These are phyloP conservation scores for Cupressus sempervirens DNA, from an alignment of 75 land plant genomes.

Conservation along the genomic window DNA sequence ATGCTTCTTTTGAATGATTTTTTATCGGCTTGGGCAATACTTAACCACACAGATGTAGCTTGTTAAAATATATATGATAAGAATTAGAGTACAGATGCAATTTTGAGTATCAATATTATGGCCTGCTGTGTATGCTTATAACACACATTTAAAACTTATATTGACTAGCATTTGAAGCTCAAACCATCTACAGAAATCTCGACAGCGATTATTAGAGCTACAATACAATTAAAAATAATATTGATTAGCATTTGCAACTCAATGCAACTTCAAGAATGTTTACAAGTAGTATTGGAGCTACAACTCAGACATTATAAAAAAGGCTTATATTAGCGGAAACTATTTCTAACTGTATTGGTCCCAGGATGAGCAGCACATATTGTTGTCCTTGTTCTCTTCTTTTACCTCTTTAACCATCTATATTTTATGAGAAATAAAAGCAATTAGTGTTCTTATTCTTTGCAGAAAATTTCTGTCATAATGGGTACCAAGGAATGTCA, in stretches of 20 bases:
- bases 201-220: background rate
- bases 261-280: background rate
- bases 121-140: slow-evolving; percentile 5
- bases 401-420: background rate
- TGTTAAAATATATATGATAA: background rate
- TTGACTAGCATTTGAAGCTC: background rate
- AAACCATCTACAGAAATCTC: background rate
- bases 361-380: background rate
- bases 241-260: background rate
- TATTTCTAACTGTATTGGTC: background rate
- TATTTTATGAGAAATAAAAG: background rate
- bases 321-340: background rate
- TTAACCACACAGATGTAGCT: background rate
- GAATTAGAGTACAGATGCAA: background rate
- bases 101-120: background rate
- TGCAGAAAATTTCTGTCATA: slow-evolving; percentile 74
- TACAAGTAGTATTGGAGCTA: background rate
- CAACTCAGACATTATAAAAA: background rate
- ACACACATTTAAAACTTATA: background rate
- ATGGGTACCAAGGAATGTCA: slow-evolving; percentile 70
- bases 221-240: background rate
- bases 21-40: background rate
- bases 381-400: background rate
- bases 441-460: slow-evolving; percentile 2
- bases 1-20: background rate